phyloP scores from a whole-genome alignment of 441 rosid genomes.

The Populus tomentosa region DNA sequence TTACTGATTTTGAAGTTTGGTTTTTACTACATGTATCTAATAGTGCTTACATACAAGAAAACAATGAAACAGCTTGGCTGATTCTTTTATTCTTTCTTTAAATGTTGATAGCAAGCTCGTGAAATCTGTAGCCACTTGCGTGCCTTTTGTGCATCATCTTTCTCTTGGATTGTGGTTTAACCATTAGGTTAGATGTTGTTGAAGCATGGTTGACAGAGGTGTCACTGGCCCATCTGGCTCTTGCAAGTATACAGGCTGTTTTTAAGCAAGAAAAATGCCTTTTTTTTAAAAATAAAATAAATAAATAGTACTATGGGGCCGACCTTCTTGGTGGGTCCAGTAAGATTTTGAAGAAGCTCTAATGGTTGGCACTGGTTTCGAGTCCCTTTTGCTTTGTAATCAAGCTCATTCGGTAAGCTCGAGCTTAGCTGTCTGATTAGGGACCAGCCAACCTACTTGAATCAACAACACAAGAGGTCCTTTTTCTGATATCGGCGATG shows the following conservation, averaged over 20 bases:
- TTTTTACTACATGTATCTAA: constrained; percentile 24
- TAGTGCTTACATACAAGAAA: constrained; percentile 13
- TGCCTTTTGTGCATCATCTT: not conserved
- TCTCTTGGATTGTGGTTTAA: not conserved
- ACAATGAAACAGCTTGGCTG: constrained; percentile 18
- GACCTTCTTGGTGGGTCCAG: not conserved
- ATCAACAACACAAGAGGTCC: not conserved
- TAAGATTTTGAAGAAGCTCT: not conserved
- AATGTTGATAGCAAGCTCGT: constrained; percentile 10
- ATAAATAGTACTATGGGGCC: not conserved
- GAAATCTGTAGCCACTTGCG: not conserved
- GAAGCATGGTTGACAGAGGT: not conserved
- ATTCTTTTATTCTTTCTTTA: constrained; percentile 33
- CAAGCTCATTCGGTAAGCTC: not conserved
- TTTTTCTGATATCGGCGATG: too few relatives aligned
- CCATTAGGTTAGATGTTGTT: not conserved
- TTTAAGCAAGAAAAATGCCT: not conserved
- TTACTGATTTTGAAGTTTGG: constrained; percentile 15
- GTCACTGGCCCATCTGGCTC: not conserved
- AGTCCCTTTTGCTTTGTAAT: constrained; percentile 1
- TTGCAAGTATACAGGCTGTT: not conserved
- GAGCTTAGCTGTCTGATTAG: not conserved
- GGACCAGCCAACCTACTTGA: not conserved
- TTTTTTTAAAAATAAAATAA: too few relatives aligned
- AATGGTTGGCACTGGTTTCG: not conserved